These are phyloP conservation scores for Citrus medica DNA, from an alignment of 345 rosid species.

Conservation along the genomic window DNA sequence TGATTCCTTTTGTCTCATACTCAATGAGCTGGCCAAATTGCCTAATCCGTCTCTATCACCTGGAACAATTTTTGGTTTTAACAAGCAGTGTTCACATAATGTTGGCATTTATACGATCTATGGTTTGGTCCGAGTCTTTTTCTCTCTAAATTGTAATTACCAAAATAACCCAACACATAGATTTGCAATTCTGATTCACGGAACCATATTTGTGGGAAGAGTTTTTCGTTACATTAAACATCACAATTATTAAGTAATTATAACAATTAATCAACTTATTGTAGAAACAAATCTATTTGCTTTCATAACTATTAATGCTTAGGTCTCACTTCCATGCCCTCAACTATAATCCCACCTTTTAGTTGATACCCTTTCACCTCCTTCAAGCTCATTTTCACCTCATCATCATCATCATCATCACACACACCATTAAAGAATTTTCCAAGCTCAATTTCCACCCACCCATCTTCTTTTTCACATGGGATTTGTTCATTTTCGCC, in stretches of 20 bases:
- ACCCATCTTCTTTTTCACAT: constrained; percentile 44
- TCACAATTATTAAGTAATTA: neutral
- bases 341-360: constrained; percentile 69
- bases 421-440: constrained; percentile 41
- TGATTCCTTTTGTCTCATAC: too few species aligned
- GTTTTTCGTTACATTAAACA: neutral
- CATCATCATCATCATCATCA: constrained; percentile 13
- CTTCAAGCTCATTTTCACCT: constrained; percentile 54
- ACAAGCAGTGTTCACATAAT: neutral
- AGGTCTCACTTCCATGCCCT: constrained; percentile 80
- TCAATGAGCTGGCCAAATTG: neutral
- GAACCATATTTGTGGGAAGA: neutral
- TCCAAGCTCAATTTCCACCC: constrained; percentile 83
- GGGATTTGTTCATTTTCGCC: constrained; percentile 21
- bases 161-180: neutral
- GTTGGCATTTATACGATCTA: neutral
- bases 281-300: neutral
- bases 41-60: neutral
- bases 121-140: neutral
- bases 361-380: constrained; percentile 72
- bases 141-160: neutral
- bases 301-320: constrained; percentile 15
- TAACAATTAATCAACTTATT: neutral
- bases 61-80: neutral
- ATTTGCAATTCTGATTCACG: neutral